Evolutionary conservation across 306 rosid genomes (phyloP).

Genomic region (Fragaria ananassa): DNA sequence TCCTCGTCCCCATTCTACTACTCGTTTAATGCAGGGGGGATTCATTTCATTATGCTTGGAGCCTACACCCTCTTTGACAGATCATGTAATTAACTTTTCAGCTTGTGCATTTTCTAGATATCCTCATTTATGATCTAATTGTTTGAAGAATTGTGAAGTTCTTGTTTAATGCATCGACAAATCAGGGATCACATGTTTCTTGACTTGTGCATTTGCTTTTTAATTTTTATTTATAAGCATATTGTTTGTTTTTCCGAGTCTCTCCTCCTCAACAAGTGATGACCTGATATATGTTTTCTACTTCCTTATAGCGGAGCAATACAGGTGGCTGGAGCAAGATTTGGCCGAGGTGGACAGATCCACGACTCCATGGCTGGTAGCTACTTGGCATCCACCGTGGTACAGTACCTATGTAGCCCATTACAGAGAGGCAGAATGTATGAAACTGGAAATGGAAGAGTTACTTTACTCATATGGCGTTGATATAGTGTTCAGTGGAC

Average conservation of each 20-base stretch:
- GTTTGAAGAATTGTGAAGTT: background rate
- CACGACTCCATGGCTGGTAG: slow-evolving; percentile 82
- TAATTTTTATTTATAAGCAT: background rate
- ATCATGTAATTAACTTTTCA: slow-evolving; percentile 36
- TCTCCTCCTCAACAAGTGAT: background rate
- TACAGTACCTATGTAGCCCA: slow-evolving; percentile 67
- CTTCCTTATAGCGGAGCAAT: slow-evolving; percentile 50
- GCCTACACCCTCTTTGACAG: slow-evolving; percentile 55
- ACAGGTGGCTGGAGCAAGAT: slow-evolving; percentile 80
- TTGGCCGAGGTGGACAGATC: slow-evolving; percentile 64
- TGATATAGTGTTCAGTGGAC: slow-evolving; percentile 78
- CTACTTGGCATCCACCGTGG: slow-evolving; percentile 90
- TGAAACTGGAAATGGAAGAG: slow-evolving; percentile 72
- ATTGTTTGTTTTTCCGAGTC: background rate
- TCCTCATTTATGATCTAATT: background rate
- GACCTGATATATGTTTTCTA: background rate
- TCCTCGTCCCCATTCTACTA: slow-evolving; percentile 73
- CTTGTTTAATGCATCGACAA: background rate
- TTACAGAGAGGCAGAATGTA: slow-evolving; percentile 82
- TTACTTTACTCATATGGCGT: slow-evolving; percentile 65
- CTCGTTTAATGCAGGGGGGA: slow-evolving; percentile 82
- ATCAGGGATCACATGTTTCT: background rate
- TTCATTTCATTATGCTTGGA: slow-evolving; percentile 89
- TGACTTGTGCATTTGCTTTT: background rate
- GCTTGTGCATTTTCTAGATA: background rate